phyloP scores from a whole-genome alignment of 345 rosid species.

The Reutealis trisperma region DNA sequence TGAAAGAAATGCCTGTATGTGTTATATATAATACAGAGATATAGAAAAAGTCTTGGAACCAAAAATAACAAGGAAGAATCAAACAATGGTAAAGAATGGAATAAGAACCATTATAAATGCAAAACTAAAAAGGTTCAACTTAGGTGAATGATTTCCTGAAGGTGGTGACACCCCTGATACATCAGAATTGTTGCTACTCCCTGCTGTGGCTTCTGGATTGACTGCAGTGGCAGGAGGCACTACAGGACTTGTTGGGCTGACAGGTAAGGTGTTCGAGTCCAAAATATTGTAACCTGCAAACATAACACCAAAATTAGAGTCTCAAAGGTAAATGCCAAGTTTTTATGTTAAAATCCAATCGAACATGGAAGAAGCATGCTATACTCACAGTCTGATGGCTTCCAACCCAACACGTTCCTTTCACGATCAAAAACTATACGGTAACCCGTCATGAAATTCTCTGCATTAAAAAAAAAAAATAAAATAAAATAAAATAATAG shows the following conservation, averaged over 20 bases:
- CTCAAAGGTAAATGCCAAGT: background rate
- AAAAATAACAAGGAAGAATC: slow-evolving; percentile 19
- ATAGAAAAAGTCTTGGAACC: background rate
- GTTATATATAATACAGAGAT: background rate
- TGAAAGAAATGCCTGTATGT: slow-evolving; percentile 26
- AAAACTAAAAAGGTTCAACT: slow-evolving; percentile 10
- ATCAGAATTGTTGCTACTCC: slow-evolving; percentile 19
- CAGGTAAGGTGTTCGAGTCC: slow-evolving; percentile 35
- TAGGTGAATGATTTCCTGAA: slow-evolving; percentile 19
- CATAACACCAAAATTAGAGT: background rate
- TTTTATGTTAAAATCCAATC: background rate
- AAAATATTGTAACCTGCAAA: slow-evolving; percentile 43
- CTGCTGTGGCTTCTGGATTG: slow-evolving; percentile 62
- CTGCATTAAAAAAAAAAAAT: slow-evolving; percentile 42
- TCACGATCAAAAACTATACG: slow-evolving; percentile 69
- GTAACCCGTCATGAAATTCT: slow-evolving; percentile 84
- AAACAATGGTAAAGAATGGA: slow-evolving; percentile 36
- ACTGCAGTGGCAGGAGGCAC: slow-evolving; percentile 58
- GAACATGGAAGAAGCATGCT: background rate
- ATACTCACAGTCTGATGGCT: slow-evolving; percentile 67
- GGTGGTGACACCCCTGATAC: slow-evolving; percentile 32
- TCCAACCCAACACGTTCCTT: slow-evolving; percentile 66
- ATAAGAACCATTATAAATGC: slow-evolving; percentile 22
- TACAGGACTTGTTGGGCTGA: slow-evolving; percentile 39
- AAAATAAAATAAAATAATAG: no score